Percentiles rank a stretch among this genome's conserved stretches.
phyloP scores from a whole-genome alignment of 2,329 filamentous ascomycete genomes.

The Alternaria angustiovoidea region DNA sequence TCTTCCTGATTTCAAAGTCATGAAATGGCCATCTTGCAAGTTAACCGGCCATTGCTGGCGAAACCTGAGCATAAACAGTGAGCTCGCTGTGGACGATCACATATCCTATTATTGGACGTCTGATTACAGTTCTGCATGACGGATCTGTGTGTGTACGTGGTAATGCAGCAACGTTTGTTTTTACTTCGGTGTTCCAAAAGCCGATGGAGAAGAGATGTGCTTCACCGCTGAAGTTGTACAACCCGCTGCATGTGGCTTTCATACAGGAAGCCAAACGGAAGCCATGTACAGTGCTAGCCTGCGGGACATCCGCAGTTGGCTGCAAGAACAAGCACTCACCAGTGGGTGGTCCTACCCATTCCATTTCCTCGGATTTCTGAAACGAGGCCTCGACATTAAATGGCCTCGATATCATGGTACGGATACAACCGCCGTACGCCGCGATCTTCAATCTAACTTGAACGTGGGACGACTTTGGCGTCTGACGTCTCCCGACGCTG shows the following conservation, averaged over 20 bases:
- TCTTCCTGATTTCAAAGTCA: slow-evolving; percentile 9
- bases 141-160: not conserved
- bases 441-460: slow-evolving; percentile 12
- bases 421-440: slow-evolving; percentile 16
- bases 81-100: not conserved
- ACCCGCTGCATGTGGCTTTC: slow-evolving; percentile 32
- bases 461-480: slow-evolving; percentile 22
- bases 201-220: slow-evolving; percentile 9
- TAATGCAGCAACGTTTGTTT: slow-evolving; percentile 9
- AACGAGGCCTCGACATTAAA: slow-evolving; percentile 30
- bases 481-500: slow-evolving; percentile 29
- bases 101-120: slow-evolving; percentile 3
- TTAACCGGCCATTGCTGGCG: slow-evolving; percentile 4
- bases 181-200: slow-evolving; percentile 11
- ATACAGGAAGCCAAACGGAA: slow-evolving; percentile 25
- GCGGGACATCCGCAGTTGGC: slow-evolving; percentile 15
- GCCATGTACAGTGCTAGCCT: slow-evolving; percentile 19
- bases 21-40: slow-evolving; percentile 2
- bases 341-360: slow-evolving; percentile 16
- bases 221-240: slow-evolving; percentile 47
- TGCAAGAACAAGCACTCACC: slow-evolving; percentile 20
- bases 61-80: slow-evolving; percentile 2
- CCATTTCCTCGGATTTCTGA: slow-evolving; percentile 37
- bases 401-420: slow-evolving; percentile 13
- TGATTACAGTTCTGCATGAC: slow-evolving; percentile 1